A percentile compares a stretch with the other conserved stretches of the same genome.
phyloP scores from a whole-genome alignment of 2,329 filamentous ascomycete genomes.

The Fusarium sp. region DNA sequence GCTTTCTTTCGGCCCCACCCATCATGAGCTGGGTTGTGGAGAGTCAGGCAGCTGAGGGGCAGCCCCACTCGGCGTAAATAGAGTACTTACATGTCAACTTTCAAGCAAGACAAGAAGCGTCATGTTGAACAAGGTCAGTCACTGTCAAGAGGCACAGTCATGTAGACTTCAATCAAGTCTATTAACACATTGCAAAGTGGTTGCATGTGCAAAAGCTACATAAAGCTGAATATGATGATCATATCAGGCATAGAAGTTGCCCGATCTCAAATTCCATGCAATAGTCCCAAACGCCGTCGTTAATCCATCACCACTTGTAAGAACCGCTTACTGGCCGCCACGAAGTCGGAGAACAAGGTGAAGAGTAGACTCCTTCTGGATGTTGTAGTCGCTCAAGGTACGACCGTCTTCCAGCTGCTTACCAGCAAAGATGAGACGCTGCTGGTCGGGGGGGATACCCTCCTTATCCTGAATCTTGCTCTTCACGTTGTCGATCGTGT shows the following conservation, averaged over 20 bases:
- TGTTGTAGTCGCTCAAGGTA: conserved; percentile 93
- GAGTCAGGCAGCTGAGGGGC: conserved; percentile 20
- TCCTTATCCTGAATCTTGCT: conserved; percentile 99
- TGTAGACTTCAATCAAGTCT: conserved; percentile 43
- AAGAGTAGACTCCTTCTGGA: conserved; percentile 91
- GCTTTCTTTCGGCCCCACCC: conserved; percentile 26
- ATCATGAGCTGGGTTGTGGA: conserved; percentile 26
- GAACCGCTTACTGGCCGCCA: conserved; percentile 70
- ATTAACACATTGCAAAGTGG: conserved; percentile 28
- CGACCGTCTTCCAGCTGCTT: conserved; percentile 97
- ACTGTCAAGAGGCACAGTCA: neutral
- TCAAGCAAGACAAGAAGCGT: neutral
- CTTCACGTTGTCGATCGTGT: conserved; percentile 98
- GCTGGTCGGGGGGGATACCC: conserved; percentile 95
- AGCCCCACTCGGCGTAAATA: conserved; percentile 13
- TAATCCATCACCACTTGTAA: conserved; percentile 56
- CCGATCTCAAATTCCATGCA: conserved; percentile 35
- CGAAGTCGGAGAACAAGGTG: conserved; percentile 92
- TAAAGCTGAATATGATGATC: conserved; percentile 38
- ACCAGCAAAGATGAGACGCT: conserved; percentile 94
- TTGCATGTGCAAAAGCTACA: conserved; percentile 36
- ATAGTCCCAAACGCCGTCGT: conserved; percentile 65
- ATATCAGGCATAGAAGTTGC: conserved; percentile 34
- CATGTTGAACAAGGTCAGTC: neutral
- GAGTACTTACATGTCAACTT: conserved; percentile 5